Base-by-base conservation (phyloP, 768 basidiomycete species). In the Paxillus rubicundulus region DNA sequence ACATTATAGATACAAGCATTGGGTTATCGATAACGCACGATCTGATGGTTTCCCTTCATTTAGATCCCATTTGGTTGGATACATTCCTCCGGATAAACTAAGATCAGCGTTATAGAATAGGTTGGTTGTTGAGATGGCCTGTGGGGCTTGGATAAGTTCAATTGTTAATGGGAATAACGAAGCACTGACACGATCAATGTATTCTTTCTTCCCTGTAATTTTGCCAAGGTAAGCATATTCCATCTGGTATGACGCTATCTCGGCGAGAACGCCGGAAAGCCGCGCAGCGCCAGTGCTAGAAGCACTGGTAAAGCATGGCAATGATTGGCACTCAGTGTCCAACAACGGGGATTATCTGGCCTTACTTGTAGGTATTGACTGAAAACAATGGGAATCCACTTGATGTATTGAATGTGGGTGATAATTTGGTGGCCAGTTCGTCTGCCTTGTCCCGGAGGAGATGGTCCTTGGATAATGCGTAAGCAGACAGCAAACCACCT, bases 151-250 rank as follows among this genome's bases (percentile, higher is more conserved):
- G 9, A 34, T 56, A 4, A 42, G 38, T 16, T 32, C 38, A 9
- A 28, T 12, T 13, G 14, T 14, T 24, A 12, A 21, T 14, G n/a
- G 1, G 28, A 6, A 47, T 36, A 28, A 27, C 9, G 18, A 24
- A 14, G 17, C 8, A 68, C 79, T 12, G 55, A 84, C 86, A 53
- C 76, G 77, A 49, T 82, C 76, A 54, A 75, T 78, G 60, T 86
- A 84, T 34, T 75, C 75, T 47, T 79, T 77, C 55, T 87, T 85
- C 2, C 87, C 87, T 1, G 90, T 92, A 9, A 85, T 66, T 57
- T 88, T 85, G 1, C 88, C 87, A 2, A 95, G 78, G 59, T 93
- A 93, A 50, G 86, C 79, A 65, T 92, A 89, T 67, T 96, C 94
- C 45, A 96, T 65, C 63, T 94, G 91, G 50, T 88, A 74, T 40